A percentile compares a stretch with the other conserved stretches of the same genome.
Evolutionary conservation across 176 grass and related monocot genomes (phyloP).

Genomic region (Raddia guianensis): DNA sequence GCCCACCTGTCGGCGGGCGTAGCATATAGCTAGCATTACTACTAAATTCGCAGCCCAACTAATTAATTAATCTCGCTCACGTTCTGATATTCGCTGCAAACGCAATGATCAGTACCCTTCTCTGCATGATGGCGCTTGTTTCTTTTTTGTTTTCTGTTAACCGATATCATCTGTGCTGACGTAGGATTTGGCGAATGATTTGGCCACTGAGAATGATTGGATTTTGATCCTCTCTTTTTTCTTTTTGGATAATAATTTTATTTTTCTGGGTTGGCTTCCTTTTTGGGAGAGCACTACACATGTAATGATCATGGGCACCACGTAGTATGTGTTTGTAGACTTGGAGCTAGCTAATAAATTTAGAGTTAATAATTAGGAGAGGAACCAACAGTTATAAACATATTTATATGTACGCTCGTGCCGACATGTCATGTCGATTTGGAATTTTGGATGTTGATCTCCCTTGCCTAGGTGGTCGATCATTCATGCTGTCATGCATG

Average conservation of each 20-base stretch:
- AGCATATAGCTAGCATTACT: neutral
- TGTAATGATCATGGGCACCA: slow-evolving; percentile 17
- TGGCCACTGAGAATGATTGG: neutral
- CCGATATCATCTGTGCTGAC: neutral
- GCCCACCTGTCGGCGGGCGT: slow-evolving; percentile 22
- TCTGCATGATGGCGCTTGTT: neutral
- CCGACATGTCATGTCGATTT: slow-evolving; percentile 13
- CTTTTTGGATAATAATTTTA: neutral
- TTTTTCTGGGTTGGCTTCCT: neutral
- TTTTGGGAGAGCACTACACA: neutral
- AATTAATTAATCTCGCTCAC: neutral
- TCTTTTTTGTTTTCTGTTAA: neutral
- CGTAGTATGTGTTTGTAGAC: neutral
- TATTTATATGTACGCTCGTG: neutral
- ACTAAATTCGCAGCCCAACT: neutral
- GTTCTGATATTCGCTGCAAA: slow-evolving; percentile 47
- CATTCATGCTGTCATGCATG: neutral
- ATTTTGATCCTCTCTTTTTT: neutral
- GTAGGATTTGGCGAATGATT: neutral
- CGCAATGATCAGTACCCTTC: neutral
- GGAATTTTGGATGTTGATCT: neutral
- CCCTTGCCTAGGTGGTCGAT: neutral
- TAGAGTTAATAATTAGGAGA: neutral
- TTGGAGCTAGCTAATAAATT: neutral
- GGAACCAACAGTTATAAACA: neutral